Evolutionary conservation across 139 green algal species (phyloP), one percentile per base, ranked within the genome.

Genomic region (Edaphochlamys debaryana): DNA sequence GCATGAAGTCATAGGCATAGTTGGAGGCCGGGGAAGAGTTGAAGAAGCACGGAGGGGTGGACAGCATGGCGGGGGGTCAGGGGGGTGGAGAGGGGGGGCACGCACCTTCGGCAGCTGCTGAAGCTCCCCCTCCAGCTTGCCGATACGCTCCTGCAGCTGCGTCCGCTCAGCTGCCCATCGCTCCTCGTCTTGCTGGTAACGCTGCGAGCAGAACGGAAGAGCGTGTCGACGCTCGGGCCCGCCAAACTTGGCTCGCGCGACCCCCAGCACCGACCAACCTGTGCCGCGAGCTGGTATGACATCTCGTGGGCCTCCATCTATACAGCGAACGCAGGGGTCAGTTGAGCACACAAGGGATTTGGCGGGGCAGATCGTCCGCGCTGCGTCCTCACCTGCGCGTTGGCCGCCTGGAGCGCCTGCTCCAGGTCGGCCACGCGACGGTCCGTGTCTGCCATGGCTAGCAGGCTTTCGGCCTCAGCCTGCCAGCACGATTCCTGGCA

Each of bases 101-200:
- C 34, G 34, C 64, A 84, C 78, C 66, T 84, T 25, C 3, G 34
- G 45, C 37, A 27, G 48, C 27, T 76, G 36, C 48, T 60, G 23
- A 17, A 69, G n/a, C 0, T 84, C 77, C 22, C 48, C 42, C 37
- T 88, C 82, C 63, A 90, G 56, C 64, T 87, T 72, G 8, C 22
- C 34, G 20, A 86, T 67, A 2, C 77, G 70, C 42, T 80, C 56
- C 38, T 86, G 67, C 36, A 88, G 70, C 71, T 80, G 27, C 0
- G 58, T 62, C 72, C 42, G 69, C 11, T 74, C 73, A 3, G 45
- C 9, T 0, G 20, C 38, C 69, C 78, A 84, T 17, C 67, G 29
- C 50, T 84, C 40, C 78, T 84, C 66, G 32, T 84, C 67, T 69
- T 76, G 78, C 27, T 77, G 48, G 36, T 69, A 84, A 4, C 67